Base-by-base conservation (phyloP, 805 yeast species). In the Myxozyma nipponensis region DNA sequence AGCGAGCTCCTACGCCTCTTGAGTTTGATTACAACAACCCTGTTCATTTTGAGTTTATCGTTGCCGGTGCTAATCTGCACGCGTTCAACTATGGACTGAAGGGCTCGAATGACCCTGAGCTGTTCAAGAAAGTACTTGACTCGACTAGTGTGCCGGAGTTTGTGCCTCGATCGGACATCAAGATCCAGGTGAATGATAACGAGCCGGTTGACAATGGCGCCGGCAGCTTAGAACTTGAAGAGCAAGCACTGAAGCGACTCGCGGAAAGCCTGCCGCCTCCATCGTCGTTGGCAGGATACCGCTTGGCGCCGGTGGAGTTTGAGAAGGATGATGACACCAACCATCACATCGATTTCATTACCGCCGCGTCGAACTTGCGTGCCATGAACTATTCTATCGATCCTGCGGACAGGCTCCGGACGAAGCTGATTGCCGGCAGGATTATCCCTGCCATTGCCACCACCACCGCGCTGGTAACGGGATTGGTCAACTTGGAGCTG, bases 361-460 rank as follows among this genome's bases (percentile, higher is more conserved):
- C 91, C 17, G 95, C 98, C 19, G 95, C 97, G 21, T 91, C 98
- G 2, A 93, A 93, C 68, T 81, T 95, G 70, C 83, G 99, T 68
- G 99, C 99, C 25, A 75, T 81, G 70, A 91, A 89, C 71, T 57
- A 57, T 44, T 24, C 45, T 7, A 57, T 57, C 23, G 60, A 52
- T 64, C 73, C 88, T 10, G 97, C 91, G 34, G 97, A 91, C 65
- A 80, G 82, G 56, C 82, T 83, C 45, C 87, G 85, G 73, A 93
- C 98, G 35, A 93, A 93, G 73, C 88, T 91, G 63, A 91, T 93
- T 67, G 99, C 99, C 4, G 99, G 99, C 42, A 83, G 95, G 70
- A 93, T 93, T 60, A 93, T 93, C 60, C 99, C 99, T 15, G 98
- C 98, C 19, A 93, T 93, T 73, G 98, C 98, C 34, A 93, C 99